Evolutionary conservation across 1,284 basidiomycete genomes (phyloP), one percentile per base, ranked within the genome.

Genomic region (Tilletia caries): DNA sequence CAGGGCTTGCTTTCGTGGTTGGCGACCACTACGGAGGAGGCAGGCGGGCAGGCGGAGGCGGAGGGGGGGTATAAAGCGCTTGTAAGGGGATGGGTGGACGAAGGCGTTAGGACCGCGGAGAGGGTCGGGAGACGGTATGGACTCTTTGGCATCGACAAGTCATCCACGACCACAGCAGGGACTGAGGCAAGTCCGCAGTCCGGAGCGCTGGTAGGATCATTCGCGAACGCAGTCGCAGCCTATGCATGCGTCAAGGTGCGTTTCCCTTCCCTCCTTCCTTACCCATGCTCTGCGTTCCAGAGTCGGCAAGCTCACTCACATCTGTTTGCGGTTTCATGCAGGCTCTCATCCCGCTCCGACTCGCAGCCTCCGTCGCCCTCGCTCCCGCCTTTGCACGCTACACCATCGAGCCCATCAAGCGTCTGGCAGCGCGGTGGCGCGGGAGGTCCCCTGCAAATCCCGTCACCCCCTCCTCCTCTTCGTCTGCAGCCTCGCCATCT

Each of bases 191-290:
- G 78, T 70, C 81, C 91, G 33, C 41, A 34, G 10, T 64, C 91
- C 5, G 89, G 89, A 12, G 91, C 92, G 77, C 89, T 89, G 0
- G 75, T 71, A 25, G 79, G 76, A 25, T 72, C 75, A 43, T 79
- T 82, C 43, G 78, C 80, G 27, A 79, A 81, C 46, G 73, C 79
- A 29, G 88, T 93, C 0, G 86, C 93, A 25, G 93, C 93, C 0
- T 97, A 95, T 82, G 89, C 89, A 1, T 85, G 89, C 5, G 91
- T 91, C 70, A 97, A 95, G 87, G 92, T 91, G 79, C 66, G 86
- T 6, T 20, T n/a, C 10, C 48, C 20, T 20, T 20, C 3, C 48
- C 48, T 10, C 12, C 73, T n/a, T n/a, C n/a, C n/a, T n/a, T n/a
- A n/a, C n/a, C n/a, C n/a, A n/a, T n/a, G n/a, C n/a, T n/a, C n/a